phyloP scores from a whole-genome alignment of 495 filamentous ascomycete genomes.

The Physcia stellaris region DNA sequence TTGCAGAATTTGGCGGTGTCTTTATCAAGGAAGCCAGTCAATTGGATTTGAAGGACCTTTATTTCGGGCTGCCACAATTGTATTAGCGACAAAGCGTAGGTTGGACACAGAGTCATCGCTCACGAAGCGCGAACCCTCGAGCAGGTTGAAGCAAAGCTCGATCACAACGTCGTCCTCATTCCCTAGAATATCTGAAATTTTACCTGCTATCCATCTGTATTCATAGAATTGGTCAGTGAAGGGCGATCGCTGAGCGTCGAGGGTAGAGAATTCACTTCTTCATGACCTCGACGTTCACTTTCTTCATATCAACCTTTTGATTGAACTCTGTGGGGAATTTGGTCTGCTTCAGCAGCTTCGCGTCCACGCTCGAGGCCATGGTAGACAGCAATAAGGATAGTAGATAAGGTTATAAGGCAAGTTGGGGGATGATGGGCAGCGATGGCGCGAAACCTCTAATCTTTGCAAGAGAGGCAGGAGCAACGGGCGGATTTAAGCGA shows the following conservation, averaged over 20 bases:
- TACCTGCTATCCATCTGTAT: slow-evolving; percentile 77
- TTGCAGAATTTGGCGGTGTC: slow-evolving; percentile 85
- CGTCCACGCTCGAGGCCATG: slow-evolving; percentile 69
- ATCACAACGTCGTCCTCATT: slow-evolving; percentile 92
- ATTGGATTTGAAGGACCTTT: slow-evolving; percentile 81
- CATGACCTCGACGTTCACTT: slow-evolving; percentile 94
- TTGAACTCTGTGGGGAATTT: slow-evolving; percentile 93
- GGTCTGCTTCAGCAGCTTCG: slow-evolving; percentile 74
- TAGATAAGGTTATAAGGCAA: too few relatives aligned
- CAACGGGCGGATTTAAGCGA: too few relatives aligned
- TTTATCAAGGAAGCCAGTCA: slow-evolving; percentile 91
- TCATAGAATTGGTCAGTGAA: slow-evolving; percentile 1
- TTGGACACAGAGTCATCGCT: slow-evolving; percentile 27
- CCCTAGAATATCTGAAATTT: slow-evolving; percentile 73
- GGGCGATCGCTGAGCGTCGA: background rate
- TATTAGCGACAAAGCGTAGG: background rate
- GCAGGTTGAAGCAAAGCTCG: slow-evolving; percentile 77
- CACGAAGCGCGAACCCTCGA: slow-evolving; percentile 72
- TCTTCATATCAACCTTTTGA: slow-evolving; percentile 91
- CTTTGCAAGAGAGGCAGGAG: too few relatives aligned
- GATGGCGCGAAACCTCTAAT: too few relatives aligned
- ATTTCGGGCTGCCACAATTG: slow-evolving; percentile 63
- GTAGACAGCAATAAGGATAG: too few relatives aligned
- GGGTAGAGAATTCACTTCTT: slow-evolving; percentile 59
- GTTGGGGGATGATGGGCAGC: too few relatives aligned